phyloP scores from a whole-genome alignment of 352 stramenopile genomes.

The Phytophthora crassamura region DNA sequence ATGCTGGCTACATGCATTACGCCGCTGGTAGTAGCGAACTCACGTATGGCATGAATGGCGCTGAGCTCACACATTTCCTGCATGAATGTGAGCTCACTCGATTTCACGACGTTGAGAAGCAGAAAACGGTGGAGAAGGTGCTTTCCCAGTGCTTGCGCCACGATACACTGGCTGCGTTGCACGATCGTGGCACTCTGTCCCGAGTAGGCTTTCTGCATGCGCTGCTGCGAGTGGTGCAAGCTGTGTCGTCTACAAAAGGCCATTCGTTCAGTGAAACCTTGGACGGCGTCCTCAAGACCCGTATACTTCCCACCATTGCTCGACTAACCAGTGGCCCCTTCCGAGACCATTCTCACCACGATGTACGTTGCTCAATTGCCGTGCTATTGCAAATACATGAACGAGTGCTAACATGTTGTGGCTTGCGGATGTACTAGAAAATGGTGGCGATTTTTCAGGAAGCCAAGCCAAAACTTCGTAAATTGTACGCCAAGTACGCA shows the following conservation, averaged over 20 bases:
- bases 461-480: slow-evolving; percentile 75
- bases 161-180: slow-evolving; percentile 55
- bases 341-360: slow-evolving; percentile 76
- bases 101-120: slow-evolving; percentile 49
- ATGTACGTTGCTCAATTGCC: slow-evolving; percentile 44
- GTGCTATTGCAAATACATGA: background rate
- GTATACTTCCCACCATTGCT: slow-evolving; percentile 56
- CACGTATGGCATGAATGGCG: slow-evolving; percentile 68
- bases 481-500: slow-evolving; percentile 76
- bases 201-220: slow-evolving; percentile 78
- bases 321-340: slow-evolving; percentile 75
- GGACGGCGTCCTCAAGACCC: slow-evolving; percentile 51
- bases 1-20: slow-evolving; percentile 82
- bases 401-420: slow-evolving; percentile 1
- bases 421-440: slow-evolving; percentile 39
- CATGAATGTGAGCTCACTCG: slow-evolving; percentile 66
- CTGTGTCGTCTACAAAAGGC: slow-evolving; percentile 8
- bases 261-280: slow-evolving; percentile 35
- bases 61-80: slow-evolving; percentile 77
- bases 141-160: slow-evolving; percentile 41
- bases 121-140: slow-evolving; percentile 47
- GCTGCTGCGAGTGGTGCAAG: slow-evolving; percentile 53
- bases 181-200: slow-evolving; percentile 60
- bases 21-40: slow-evolving; percentile 67
- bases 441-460: slow-evolving; percentile 75